Evolutionary conservation across 208 protist species (phyloP), one percentile per base, ranked within the genome.

Genomic region (Trypanosoma brucei): DNA sequence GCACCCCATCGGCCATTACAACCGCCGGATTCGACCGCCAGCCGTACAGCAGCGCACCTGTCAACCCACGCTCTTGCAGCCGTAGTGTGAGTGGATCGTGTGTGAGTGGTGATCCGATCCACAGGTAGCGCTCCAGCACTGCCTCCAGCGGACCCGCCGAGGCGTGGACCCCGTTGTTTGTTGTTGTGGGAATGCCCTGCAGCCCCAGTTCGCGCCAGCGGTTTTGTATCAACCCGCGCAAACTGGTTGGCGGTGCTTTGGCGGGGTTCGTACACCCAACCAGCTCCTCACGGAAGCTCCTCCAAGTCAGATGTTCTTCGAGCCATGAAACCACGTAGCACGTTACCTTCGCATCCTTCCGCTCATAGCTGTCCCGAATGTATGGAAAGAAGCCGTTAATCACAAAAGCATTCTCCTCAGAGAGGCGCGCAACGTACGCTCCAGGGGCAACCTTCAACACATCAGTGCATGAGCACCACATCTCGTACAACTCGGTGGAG

Each of bases 301-400:
- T 62, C 79, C 84, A 91, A 30, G 69, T 70, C 52, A 84, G 13
- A 6, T 13, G 30, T 8, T 54, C 3, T 56, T 84, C 63, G 8
- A 81, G 72, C 85, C 85, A 94, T 33, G 86, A 70, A 35, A 94
- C 68, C 33, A 76, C 60, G 57, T 76, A 88, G 61, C 80, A 94
- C 37, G 78, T 73, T 61, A 88, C 77, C 9, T 9, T 53, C 2
- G 81, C 74, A 30, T 72, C 65, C 4, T 68, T 39, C 9, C 59
- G 62, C 44, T 62, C 68, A 68, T 86, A 89, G 49, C 62, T 70
- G 11, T 71, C 62, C 13, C 76, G 70, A 45, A 89, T 59, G 44
- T 75, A 74, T 13, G 75, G 78, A 68, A 88, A 94, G 68, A 92
- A 92, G 42, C 84, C 88, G 68, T 94, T 94, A 64, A 92, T 75